Evolutionary conservation across 768 basidiomycete species (phyloP), one percentile per base, ranked within the genome.

Genomic region (Lactarius trivialis): DNA sequence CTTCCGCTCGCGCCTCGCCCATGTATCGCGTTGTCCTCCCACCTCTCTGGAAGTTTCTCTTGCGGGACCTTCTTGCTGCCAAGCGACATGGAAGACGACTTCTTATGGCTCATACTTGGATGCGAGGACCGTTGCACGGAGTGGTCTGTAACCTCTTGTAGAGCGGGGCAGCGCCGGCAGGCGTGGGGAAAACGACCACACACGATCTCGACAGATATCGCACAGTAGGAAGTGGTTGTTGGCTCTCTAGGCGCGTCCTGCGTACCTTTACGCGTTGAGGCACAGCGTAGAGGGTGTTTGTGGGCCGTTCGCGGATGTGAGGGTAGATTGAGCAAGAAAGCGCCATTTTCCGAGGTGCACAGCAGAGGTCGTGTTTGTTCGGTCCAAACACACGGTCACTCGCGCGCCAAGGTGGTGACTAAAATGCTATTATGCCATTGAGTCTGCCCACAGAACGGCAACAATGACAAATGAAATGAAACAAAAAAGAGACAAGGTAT

Each of bases 201-300:
- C 59, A 60, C 74, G 85, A 86, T 86, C 86, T 89, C 79, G 65
- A 55, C 74, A 76, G 79, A 84, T 90, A 77, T 80, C 71, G 73
- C 73, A 85, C 79, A 79, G 83, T 86, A 86, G 75, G 73, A 65
- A 64, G 73, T 76, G 78, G 72, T 88, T 83, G 74, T 83, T 88
- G 79, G 79, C 83, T 76, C 17, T 48, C 56, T 30, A 56, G 28
- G 49, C 36, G 54, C 56, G 30, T 39, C 52, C 45, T 48, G 52
- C 28, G 56, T 45, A 39, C 7, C 57, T 24, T 52, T 49, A 32
- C 32, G 37, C 45, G 45, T 58, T 58, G 51, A 17, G 43, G 52
- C 26, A n/a, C 26, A 55, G 61, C n/a, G 58, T 57, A 49, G 34
- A 34, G 54, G 26, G 61, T 49, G 54, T 7, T 43, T 15, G 52